Base-by-base conservation (phyloP, 805 yeast genomes). In the Lipomyces sp. region DNA sequence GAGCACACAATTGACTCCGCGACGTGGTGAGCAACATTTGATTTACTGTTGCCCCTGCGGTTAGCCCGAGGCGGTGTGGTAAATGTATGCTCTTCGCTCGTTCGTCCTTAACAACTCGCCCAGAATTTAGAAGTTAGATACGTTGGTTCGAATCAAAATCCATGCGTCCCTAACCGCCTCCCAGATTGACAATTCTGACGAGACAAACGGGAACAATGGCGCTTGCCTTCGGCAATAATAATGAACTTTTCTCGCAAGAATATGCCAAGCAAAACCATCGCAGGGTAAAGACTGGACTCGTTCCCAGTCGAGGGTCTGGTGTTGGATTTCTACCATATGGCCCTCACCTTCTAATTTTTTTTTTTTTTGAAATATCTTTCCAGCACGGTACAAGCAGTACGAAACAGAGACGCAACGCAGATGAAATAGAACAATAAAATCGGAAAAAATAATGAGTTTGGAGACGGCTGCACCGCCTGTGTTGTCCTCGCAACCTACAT, bases 401-500 rank as follows among this genome's bases (percentile, higher is more conserved):
- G 10, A 42, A n/a, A n/a, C 24, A 8, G 48, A 42, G 48, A 18
- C 15, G 24, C 24, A 11, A n/a, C 34, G 24, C n/a, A 24, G 18
- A 59, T 59, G 62, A 30, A 54, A 18, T 18, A 34, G 60, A 24
- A n/a, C n/a, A 42, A 15, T 4, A 15, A 42, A 5, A 42, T 42
- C 24, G 8, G 48, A 3, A 42, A 1, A 42, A 3, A 42, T 2
- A 42, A 42, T 42, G 48, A 42, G 48, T 42, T 42, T 42, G n/a
- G 30, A 29, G 24, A 51, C 54, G 29, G 30, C 54, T 32, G 15
- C 34, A 11, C 90, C 96, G 0, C 95, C 96, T 0, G 86, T 86
- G 0, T 79, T 92, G 3, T 90, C 97, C 0, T 87, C 96, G 0
- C 83, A 84, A 39, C 92, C 91, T 69, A 90, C 87, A 66, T 92